Percentiles rank a stretch among this genome's conserved stretches.
Evolutionary conservation across 768 basidiomycete species (phyloP).

Genomic region (Tulasnella sp.): DNA sequence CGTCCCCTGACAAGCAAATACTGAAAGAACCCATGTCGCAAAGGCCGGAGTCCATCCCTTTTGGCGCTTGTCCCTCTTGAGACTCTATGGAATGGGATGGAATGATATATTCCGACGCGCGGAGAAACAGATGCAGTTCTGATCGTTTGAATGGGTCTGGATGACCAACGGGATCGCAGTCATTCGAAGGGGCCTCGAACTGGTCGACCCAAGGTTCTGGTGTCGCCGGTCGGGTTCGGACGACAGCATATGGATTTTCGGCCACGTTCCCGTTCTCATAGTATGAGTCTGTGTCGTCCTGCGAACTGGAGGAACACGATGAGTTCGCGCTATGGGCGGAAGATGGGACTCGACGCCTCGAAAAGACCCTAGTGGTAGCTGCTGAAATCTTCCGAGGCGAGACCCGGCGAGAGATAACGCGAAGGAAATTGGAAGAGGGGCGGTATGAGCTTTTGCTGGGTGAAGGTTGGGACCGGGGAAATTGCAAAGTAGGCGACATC

Average conservation of each 20-base stretch:
- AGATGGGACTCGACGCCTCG: background rate
- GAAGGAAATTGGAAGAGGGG: background rate
- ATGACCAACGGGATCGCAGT: background rate
- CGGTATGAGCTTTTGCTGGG: background rate
- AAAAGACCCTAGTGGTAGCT: background rate
- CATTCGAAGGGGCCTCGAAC: background rate
- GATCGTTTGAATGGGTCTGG: background rate
- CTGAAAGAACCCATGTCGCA: background rate
- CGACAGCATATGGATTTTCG: conserved; percentile 1
- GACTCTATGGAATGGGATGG: background rate
- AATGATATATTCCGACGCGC: background rate
- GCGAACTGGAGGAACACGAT: background rate
- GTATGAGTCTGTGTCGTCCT: background rate
- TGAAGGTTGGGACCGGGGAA: background rate
- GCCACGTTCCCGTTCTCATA: background rate
- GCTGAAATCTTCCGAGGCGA: background rate
- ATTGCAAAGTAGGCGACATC: background rate
- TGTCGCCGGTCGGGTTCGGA: background rate
- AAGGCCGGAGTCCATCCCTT: background rate
- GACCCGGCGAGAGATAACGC: background rate
- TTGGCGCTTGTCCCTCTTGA: background rate
- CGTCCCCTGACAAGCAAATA: background rate
- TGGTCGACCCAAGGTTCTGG: background rate
- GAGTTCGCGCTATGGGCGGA: background rate
- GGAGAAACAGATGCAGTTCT: background rate